These are phyloP conservation scores for Colletotrichum coccodes DNA, from an alignment of 2,329 filamentous ascomycete species.

Conservation along the genomic window DNA sequence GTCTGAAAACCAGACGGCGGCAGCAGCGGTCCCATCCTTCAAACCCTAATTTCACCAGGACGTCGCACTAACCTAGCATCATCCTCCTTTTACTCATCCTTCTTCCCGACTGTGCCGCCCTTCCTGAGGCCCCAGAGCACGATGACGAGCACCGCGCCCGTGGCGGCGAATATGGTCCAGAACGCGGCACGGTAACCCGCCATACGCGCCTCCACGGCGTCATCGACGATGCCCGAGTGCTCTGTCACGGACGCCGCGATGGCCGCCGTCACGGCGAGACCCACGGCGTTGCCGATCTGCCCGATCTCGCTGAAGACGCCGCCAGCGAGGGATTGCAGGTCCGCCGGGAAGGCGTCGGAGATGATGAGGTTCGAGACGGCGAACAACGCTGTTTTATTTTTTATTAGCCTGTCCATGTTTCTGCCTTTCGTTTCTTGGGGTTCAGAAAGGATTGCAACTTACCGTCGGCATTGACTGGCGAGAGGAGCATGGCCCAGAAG, in stretches of 20 bases:
- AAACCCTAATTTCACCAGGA: not conserved
- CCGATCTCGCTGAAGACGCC: constrained; percentile 69
- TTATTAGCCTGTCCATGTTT: not conserved
- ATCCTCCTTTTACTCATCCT: constrained; percentile 37
- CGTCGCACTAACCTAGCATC: not conserved
- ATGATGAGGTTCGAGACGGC: constrained; percentile 66
- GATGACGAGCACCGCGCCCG: constrained; percentile 49
- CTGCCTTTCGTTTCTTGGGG: too few relatives aligned
- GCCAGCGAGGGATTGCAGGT: constrained; percentile 67
- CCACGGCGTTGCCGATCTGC: constrained; percentile 66
- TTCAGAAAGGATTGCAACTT: not conserved
- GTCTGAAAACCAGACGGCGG: not conserved
- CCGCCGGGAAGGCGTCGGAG: constrained; percentile 61
- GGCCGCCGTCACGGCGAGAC: constrained; percentile 60
- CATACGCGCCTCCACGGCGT: constrained; percentile 51
- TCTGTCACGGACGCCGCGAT: constrained; percentile 57
- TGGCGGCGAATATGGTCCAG: constrained; percentile 61
- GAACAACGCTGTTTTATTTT: constrained; percentile 55
- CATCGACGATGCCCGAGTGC: constrained; percentile 40
- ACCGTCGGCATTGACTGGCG: constrained; percentile 55
- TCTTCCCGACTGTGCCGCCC: constrained; percentile 60
- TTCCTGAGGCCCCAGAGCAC: constrained; percentile 54
- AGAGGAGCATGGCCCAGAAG: constrained; percentile 55
- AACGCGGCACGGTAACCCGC: constrained; percentile 62
- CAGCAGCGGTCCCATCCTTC: not conserved